Base-by-base conservation (phyloP, 495 filamentous ascomycete species). In the Xylaria venustula region DNA sequence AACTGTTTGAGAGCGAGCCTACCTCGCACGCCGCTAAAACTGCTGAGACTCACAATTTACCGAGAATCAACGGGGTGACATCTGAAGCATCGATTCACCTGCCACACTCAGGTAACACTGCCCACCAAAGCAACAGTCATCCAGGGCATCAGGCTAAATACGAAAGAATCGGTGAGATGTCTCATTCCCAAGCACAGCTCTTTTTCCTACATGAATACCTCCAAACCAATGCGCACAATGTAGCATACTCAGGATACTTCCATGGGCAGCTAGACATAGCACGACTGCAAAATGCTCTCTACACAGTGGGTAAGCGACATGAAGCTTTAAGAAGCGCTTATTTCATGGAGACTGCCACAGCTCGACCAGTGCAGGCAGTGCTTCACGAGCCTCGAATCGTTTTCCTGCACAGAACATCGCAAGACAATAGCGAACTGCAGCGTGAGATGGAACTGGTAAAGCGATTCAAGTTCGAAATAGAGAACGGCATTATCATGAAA, bases 321-420 rank as follows among this genome's bases (percentile, higher is more conserved):
- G 77, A 81, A 60, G 60, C 71, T 0, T 34, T 77, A 1, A 58
- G 77, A 1, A 81, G 75, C 1, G 73, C 64, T 23, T 81, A 75
- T 59, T 66, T 52, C 36, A 60, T 46, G 9, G 47, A 52, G 32
- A 11, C 2, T 12, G 11, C 9, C 0, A 28, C 47, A 23, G 19
- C 17, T 26, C 7, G 20, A 6, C 12, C 57, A 4, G 36, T 60
- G 8, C 57, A 60, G 26, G 57, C 57, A 28, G 57, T 60, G 6
- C 22, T 36, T n/a, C 17, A 11, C 8, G 19, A 42, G 19, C 34
- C 23, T 8, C 20, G 30, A 1, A 15, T 40, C 17, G 23, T 28
- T 15, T 37, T 50, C 20, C 3, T 55, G 15, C 36, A 53, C 4
- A 26, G 12, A 8, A 41, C 30, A 11, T 34, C 14, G 3, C 2